Base-by-base conservation (phyloP, 345 rosid genomes). In the Balakata baccata region DNA sequence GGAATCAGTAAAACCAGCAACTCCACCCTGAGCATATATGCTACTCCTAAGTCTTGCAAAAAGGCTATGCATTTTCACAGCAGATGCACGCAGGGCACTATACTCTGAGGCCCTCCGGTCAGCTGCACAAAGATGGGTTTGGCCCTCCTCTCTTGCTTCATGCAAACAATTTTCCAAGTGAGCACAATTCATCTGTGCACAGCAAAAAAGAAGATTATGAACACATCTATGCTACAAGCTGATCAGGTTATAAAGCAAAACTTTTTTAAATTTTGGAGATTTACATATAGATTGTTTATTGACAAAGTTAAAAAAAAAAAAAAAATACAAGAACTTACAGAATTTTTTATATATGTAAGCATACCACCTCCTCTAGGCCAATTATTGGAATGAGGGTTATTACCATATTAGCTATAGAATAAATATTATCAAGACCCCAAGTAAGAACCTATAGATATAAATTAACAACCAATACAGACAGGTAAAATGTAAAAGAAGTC, bases 131-230 rank as follows among this genome's bases (percentile, higher is more conserved):
- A 92, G 96, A 84, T 91, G 90, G 70, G 97, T 93, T 75, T 96
- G 98, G 51, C 95, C 98, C 84, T 93, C 99, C 81, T 96, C 91
- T 82, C 99, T 91, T 77, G 97, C 98, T 81, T 96, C 98, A 81
- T 96, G 98, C 85, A 96, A 86, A 81, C 95, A 90, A 78, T 90
- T 96, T 85, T 96, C 99, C 82, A 96, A 84, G 88, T 90, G 98
- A 54, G 92, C 99, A 79, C 97, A 90, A 72, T 96, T 96, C 97
- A 96, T 91, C 98, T 96, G 87, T 83, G 7, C 37, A 2, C 25
- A 57, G 14, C 51, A 9, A 13, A 29, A 38, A 29, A 29, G 34
- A 29, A 68, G 39, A 3, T 57, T 38, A 16, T 59, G 23, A 60
- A 29, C n/a, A 51, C 47, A 60, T 14, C 20, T 50, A 17, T 37